Conservation (phyloP, 1,139 yeast species). For the Zygosaccharomyces pseudobailii region DNA sequence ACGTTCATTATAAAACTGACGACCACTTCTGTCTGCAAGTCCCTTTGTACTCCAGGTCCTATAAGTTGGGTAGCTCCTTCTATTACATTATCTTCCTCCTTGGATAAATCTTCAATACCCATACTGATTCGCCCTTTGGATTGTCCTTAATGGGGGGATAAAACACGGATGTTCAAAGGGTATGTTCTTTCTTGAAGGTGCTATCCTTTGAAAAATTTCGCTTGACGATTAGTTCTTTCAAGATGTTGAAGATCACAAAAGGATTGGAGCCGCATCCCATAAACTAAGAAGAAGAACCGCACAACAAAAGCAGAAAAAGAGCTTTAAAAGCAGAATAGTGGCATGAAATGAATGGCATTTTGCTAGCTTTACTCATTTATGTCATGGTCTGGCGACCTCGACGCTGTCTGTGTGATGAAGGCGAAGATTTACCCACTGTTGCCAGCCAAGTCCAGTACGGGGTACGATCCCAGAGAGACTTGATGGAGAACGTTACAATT, state of each 20-base stretch:
- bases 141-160: neutral
- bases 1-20: conserved; percentile 27
- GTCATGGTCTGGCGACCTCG: conserved; percentile 1
- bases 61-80: conserved; percentile 14
- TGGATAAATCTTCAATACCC: neutral
- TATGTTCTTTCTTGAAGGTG: neutral
- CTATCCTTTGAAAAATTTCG: conserved; percentile 1
- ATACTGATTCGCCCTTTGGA: neutral
- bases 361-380: neutral
- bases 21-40: conserved; percentile 29
- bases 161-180: neutral
- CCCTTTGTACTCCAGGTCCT: conserved; percentile 27
- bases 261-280: neutral
- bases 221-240: neutral
- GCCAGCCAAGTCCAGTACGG: conserved; percentile 38
- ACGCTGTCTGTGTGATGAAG: neutral
- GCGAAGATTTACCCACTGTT: conserved; percentile 13
- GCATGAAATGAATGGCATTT: conserved; percentile 5
- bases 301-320: neutral
- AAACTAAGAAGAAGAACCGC: conserved; percentile 1
- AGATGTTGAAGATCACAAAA: conserved; percentile 2
- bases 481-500: conserved; percentile 50
- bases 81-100: conserved; percentile 1
- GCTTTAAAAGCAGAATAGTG: neutral
- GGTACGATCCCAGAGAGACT: conserved; percentile 64